Percentiles rank a stretch among this genome's conserved stretches.
Evolutionary conservation across 2,329 filamentous ascomycete genomes (phyloP).

Genomic region (Botrytis hyacinthi): DNA sequence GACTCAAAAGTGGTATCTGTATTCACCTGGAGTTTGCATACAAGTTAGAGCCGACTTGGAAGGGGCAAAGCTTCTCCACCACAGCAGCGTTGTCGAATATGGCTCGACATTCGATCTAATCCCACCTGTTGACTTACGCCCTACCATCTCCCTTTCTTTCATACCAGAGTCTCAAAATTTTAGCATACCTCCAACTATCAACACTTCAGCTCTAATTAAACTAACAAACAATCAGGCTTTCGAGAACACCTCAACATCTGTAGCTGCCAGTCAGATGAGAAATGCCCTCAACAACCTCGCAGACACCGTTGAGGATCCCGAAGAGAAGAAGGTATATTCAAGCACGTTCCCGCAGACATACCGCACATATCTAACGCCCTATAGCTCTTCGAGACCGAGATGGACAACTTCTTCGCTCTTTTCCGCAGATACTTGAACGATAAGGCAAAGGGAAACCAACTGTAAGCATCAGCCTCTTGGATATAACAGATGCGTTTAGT

Average conservation of each 20-base stretch:
- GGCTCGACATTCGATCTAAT: slow-evolving; percentile 2
- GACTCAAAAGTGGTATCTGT: slow-evolving; percentile 21
- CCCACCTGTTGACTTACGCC: neutral
- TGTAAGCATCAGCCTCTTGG: slow-evolving; percentile 51
- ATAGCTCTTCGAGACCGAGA: slow-evolving; percentile 94
- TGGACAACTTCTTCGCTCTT: slow-evolving; percentile 99
- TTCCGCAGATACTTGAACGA: slow-evolving; percentile 98
- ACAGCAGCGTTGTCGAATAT: slow-evolving; percentile 1
- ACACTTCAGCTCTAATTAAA: neutral
- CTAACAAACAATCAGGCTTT: slow-evolving; percentile 66
- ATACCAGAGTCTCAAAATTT: neutral
- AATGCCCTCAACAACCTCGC: slow-evolving; percentile 91
- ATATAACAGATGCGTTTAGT: slow-evolving; percentile 16
- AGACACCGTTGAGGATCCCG: slow-evolving; percentile 81
- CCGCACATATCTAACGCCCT: slow-evolving; percentile 9
- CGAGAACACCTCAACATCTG: slow-evolving; percentile 97
- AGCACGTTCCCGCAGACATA: neutral
- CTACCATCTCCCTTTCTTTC: neutral
- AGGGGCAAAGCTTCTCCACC: slow-evolving; percentile 19
- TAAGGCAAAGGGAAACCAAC: slow-evolving; percentile 94
- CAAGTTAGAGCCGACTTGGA: slow-evolving; percentile 21
- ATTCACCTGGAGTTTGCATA: slow-evolving; percentile 28
- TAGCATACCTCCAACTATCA: neutral
- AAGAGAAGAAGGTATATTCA: slow-evolving; percentile 72
- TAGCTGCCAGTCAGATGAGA: slow-evolving; percentile 98